These are phyloP conservation scores for Ceratocystiopsis minuta DNA, from an alignment of 2,329 filamentous ascomycete genomes.

Conservation along the genomic window DNA sequence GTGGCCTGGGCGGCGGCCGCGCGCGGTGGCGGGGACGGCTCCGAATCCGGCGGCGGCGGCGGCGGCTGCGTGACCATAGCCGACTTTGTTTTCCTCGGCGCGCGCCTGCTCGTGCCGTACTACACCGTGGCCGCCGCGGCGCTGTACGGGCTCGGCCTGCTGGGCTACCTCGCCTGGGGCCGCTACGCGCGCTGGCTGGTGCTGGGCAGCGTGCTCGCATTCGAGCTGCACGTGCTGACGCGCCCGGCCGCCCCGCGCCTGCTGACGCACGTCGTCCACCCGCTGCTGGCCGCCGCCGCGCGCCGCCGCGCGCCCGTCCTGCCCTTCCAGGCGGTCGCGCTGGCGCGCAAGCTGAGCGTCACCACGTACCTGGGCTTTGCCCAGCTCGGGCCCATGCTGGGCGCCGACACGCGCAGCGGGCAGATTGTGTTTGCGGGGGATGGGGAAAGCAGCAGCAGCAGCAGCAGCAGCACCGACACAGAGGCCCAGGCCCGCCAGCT, in stretches of 20 bases:
- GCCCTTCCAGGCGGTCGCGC: conserved; percentile 64
- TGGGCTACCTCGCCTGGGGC: conserved; percentile 52
- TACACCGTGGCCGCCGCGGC: conserved; percentile 38
- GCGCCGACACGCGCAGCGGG: conserved; percentile 17
- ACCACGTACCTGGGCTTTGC: conserved; percentile 70
- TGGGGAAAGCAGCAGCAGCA: conserved; percentile 11
- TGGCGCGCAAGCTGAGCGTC: conserved; percentile 59
- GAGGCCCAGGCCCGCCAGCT: conserved; percentile 30
- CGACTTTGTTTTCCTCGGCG: conserved; percentile 54
- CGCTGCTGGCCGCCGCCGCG: conserved; percentile 17
- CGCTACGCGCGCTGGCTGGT: conserved; percentile 48
- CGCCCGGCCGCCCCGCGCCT: conserved; percentile 31
- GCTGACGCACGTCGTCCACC: conserved; percentile 17
- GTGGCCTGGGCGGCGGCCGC: conserved; percentile 34
- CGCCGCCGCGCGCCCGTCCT: conserved; percentile 43
- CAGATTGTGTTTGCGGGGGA: conserved; percentile 14
- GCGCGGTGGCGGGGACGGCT: background rate
- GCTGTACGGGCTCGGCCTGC: conserved; percentile 42
- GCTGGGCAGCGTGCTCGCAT: conserved; percentile 31
- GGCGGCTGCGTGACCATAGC: conserved; percentile 43
- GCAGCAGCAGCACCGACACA: conserved; percentile 16
- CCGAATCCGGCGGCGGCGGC: background rate
- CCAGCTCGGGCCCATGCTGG: conserved; percentile 56
- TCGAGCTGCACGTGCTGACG: conserved; percentile 39
- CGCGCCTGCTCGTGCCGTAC: conserved; percentile 38